A percentile compares a stretch with the other conserved stretches of the same genome.
These are phyloP conservation scores for Claviceps paspali DNA, from an alignment of 2,329 filamentous ascomycete genomes.

Conservation along the genomic window DNA sequence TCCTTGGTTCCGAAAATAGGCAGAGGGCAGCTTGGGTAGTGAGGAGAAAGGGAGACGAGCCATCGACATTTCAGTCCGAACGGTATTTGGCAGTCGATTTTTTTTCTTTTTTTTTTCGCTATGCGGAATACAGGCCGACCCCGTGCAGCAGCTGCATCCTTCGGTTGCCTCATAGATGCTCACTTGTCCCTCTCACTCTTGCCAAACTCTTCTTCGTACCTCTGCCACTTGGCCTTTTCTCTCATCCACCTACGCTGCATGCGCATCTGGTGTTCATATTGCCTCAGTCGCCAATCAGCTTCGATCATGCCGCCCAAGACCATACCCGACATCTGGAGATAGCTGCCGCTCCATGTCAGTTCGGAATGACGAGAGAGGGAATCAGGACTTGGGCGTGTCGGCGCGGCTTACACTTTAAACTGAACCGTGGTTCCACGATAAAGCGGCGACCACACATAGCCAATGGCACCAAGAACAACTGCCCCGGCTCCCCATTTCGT, in stretches of 20 bases:
- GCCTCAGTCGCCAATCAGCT: constrained; percentile 52
- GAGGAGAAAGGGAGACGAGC: no score
- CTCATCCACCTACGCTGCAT: constrained; percentile 46
- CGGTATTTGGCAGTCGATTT: no score
- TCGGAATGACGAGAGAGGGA: no score
- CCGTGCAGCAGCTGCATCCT: no score
- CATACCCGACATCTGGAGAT: constrained; percentile 76
- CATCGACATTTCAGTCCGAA: no score
- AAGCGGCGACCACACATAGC: constrained; percentile 50
- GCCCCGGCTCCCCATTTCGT: constrained; percentile 58
- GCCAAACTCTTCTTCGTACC: constrained; percentile 46
- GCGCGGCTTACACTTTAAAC: constrained; percentile 61
- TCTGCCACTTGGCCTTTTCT: constrained; percentile 54
- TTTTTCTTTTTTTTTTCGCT: background rate
- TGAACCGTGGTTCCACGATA: constrained; percentile 60
- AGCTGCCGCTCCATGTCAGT: constrained; percentile 30
- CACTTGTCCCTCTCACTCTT: constrained; percentile 24
- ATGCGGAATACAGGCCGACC: constrained; percentile 13
- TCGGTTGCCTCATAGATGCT: no score
- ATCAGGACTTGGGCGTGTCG: no score
- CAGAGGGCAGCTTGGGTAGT: no score
- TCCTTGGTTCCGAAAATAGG: no score
- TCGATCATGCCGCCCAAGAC: constrained; percentile 64
- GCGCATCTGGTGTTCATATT: constrained; percentile 51
- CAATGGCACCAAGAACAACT: constrained; percentile 45